phyloP scores from a whole-genome alignment of 768 basidiomycete species.

The Lactifluus subvellereus region DNA sequence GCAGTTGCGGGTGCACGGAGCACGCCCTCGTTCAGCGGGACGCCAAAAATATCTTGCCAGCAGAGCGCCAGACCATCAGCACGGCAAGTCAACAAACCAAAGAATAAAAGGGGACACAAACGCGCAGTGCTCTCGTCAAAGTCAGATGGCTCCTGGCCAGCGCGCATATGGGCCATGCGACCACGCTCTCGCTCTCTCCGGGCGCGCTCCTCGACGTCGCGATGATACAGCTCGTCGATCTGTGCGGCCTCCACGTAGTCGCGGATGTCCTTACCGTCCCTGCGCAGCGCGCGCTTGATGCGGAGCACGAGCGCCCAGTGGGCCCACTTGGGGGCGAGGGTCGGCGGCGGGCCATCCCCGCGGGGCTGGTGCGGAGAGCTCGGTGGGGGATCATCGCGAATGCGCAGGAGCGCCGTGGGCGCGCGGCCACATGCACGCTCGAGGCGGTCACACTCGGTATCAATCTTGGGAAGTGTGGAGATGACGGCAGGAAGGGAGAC shows the following conservation, averaged over 20 bases:
- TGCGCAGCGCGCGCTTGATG: slow-evolving; percentile 15
- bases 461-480: background rate
- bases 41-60: slow-evolving; percentile 34
- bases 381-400: slow-evolving; percentile 11
- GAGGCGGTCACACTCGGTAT: slow-evolving; percentile 17
- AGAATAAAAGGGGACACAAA: background rate
- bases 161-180: slow-evolving; percentile 12
- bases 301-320: slow-evolving; percentile 17
- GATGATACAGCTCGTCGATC: slow-evolving; percentile 10
- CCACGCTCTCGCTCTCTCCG: slow-evolving; percentile 15
- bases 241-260: slow-evolving; percentile 19
- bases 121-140: background rate
- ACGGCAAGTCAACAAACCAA: background rate
- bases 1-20: slow-evolving; percentile 32
- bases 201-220: slow-evolving; percentile 19
- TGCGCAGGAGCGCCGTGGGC: background rate
- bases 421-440: slow-evolving; percentile 19
- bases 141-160: slow-evolving; percentile 4
- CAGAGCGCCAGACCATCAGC: background rate
- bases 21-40: slow-evolving; percentile 33
- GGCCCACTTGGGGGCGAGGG: slow-evolving; percentile 18
- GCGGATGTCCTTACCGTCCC: slow-evolving; percentile 16
- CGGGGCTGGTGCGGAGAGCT: slow-evolving; percentile 19
- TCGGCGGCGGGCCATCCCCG: slow-evolving; percentile 1
- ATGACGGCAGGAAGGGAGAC: slow-evolving; percentile 10